Evolutionary conservation across 306 rosid species (phyloP).

Genomic region (Glycyrrhiza uralensis): DNA sequence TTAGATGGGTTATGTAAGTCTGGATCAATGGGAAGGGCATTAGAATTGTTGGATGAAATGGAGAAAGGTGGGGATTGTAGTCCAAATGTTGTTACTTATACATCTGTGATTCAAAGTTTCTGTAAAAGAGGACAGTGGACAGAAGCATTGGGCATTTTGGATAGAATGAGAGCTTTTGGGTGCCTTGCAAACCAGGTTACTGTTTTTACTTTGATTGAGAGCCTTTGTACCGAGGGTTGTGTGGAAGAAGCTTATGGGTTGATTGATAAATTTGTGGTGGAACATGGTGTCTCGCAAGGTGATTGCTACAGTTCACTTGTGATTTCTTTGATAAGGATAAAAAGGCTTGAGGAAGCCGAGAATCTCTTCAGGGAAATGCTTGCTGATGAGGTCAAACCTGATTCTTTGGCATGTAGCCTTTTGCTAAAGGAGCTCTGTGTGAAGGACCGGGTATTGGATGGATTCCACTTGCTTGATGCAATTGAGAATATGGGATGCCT

Average conservation of each 20-base stretch:
- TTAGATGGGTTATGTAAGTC: constrained; percentile 55
- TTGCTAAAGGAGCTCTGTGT: constrained; percentile 58
- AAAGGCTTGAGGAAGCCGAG: constrained; percentile 59
- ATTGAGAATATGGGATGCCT: constrained; percentile 49
- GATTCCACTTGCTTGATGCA: constrained; percentile 58
- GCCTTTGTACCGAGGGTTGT: constrained; percentile 45
- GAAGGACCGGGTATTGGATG: constrained; percentile 53
- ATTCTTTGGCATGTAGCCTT: constrained; percentile 57
- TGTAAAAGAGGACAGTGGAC: constrained; percentile 50
- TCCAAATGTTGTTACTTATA: constrained; percentile 77
- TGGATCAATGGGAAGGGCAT: constrained; percentile 52
- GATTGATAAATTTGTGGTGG: constrained; percentile 48
- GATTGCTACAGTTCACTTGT: constrained; percentile 72
- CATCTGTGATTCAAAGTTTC: constrained; percentile 64
- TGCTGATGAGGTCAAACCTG: constrained; percentile 47
- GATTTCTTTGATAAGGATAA: constrained; percentile 48
- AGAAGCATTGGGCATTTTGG: constrained; percentile 62
- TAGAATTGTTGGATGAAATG: constrained; percentile 72
- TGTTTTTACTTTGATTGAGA: constrained; percentile 46
- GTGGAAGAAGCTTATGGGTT: constrained; percentile 59
- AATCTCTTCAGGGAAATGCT: constrained; percentile 65
- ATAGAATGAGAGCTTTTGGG: constrained; percentile 68
- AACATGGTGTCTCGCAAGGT: constrained; percentile 50
- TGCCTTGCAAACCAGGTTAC: constrained; percentile 66
- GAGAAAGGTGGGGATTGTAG: constrained; percentile 58